phyloP scores from a whole-genome alignment of 805 yeast species.

The Saturnispora kantuleensis region DNA sequence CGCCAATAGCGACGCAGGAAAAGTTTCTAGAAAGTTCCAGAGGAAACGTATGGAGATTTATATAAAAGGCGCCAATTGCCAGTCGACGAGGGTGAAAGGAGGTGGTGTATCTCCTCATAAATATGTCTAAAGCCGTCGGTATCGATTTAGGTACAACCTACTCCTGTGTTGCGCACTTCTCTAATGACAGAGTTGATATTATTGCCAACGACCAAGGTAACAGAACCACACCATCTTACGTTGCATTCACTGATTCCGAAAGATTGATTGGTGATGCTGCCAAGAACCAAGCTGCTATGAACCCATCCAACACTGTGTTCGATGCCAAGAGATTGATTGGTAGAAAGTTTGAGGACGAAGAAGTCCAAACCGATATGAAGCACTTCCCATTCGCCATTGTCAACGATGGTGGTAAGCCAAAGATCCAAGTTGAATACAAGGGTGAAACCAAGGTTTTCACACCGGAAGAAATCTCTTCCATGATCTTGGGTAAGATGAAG shows the following conservation, averaged over 20 bases:
- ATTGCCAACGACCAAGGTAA: conserved; percentile 98
- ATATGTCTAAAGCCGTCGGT: conserved; percentile 51
- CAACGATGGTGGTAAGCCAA: conserved; percentile 79
- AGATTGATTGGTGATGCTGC: conserved; percentile 96
- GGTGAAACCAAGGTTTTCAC: conserved; percentile 88
- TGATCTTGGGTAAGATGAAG: conserved; percentile 66
- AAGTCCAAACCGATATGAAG: conserved; percentile 72
- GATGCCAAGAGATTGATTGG: conserved; percentile 93
- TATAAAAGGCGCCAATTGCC: not conserved
- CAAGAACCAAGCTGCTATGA: conserved; percentile 93
- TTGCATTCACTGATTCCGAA: conserved; percentile 88
- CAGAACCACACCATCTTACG: conserved; percentile 95
- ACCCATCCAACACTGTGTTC: conserved; percentile 83
- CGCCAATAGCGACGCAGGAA: conserved; percentile 3
- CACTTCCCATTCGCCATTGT: conserved; percentile 89
- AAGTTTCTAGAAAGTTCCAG: conserved; percentile 7
- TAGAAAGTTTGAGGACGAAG: conserved; percentile 75
- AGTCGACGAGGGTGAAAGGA: not conserved
- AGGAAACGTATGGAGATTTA: not conserved
- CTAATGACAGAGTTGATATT: conserved; percentile 87
- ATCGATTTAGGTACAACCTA: conserved; percentile 84
- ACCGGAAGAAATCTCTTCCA: conserved; percentile 91
- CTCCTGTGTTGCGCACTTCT: conserved; percentile 93
- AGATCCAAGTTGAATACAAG: conserved; percentile 83
- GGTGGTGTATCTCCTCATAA: conserved; percentile 7